phyloP scores from a whole-genome alignment of 2,329 filamentous ascomycete species.

The Alternaria consortialis region DNA sequence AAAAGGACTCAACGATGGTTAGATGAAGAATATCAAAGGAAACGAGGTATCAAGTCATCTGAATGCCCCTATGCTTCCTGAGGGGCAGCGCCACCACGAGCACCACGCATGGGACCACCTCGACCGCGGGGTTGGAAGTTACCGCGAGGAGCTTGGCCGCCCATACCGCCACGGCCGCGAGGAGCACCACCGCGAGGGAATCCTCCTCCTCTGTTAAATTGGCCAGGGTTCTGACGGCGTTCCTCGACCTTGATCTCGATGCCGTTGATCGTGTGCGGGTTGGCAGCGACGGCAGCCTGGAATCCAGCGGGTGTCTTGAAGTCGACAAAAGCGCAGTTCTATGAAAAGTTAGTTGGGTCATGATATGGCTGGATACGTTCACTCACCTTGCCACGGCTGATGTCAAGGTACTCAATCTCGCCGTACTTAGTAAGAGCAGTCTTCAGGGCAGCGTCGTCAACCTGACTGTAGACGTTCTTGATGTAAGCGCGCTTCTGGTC shows the following conservation, averaged over 20 bases:
- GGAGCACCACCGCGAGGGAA: conserved; percentile 54
- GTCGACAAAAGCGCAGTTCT: conserved; percentile 98
- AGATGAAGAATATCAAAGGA: conserved; percentile 15
- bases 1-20: conserved; percentile 29
- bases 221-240: conserved; percentile 69
- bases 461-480: conserved; percentile 92
- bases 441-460: conserved; percentile 77
- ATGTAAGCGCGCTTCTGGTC: conserved; percentile 87
- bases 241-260: conserved; percentile 89
- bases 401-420: conserved; percentile 70
- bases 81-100: conserved; percentile 42
- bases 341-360: conserved; percentile 28
- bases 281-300: conserved; percentile 81
- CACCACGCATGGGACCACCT: conserved; percentile 68
- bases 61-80: conserved; percentile 44
- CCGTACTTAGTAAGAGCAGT: conserved; percentile 74
- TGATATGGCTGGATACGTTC: background rate
- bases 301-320: conserved; percentile 84
- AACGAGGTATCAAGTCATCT: conserved; percentile 9
- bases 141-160: conserved; percentile 68
- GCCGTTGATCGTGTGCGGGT: conserved; percentile 84
- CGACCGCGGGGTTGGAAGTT: conserved; percentile 76
- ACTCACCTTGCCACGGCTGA: conserved; percentile 77
- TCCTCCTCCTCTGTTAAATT: conserved; percentile 45
- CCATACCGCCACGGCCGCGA: conserved; percentile 68